Conservation (phyloP, 2,329 filamentous ascomycete species). For the Colletotrichum siamense region DNA sequence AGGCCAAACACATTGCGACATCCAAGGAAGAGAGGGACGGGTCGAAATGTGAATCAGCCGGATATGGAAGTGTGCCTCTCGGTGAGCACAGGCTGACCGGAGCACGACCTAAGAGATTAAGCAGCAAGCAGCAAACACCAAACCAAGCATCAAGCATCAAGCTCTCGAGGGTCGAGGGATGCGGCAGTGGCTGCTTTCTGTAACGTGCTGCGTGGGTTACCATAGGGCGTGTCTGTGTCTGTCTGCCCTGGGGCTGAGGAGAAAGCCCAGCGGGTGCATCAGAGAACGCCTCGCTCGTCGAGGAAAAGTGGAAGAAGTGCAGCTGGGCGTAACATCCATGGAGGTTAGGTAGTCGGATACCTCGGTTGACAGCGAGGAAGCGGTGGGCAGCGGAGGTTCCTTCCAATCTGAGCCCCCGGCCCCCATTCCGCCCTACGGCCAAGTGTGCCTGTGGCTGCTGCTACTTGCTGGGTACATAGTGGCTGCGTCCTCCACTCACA, state of each 20-base stretch:
- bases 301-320: slow-evolving; percentile 7
- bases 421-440: slow-evolving; percentile 15
- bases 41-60: not conserved
- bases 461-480: not conserved
- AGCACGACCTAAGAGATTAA: not conserved
- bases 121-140: not conserved
- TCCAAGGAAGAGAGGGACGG: not conserved
- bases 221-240: not conserved
- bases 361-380: not conserved
- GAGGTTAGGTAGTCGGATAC: not conserved
- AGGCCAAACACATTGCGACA: not conserved
- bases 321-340: not conserved
- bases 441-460: not conserved
- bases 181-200: not conserved
- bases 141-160: not conserved
- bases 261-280: slow-evolving; percentile 13
- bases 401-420: not conserved
- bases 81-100: slow-evolving; percentile 3
- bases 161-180: not conserved
- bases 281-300: slow-evolving; percentile 9
- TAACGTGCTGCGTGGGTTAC: not conserved
- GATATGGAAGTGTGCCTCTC: slow-evolving; percentile 2
- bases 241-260: slow-evolving; percentile 17
- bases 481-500: not conserved
- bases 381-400: not conserved